Evolutionary conservation across 129 eudicot genomes (phyloP).

Genomic region (carrot (Daucus carota)): DH1_v3.0 NC_030381.2:41329501-41330000

Average conservation of each 20-base stretch:
- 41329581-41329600: slow-evolving; percentile 32
- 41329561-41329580: slow-evolving; percentile 11
- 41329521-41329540: slow-evolving; percentile 18
- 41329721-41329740: slow-evolving; percentile 46
- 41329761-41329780: slow-evolving; percentile 75
- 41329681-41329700: slow-evolving; percentile 49
- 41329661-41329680: slow-evolving; percentile 30
- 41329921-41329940: slow-evolving; percentile 89
- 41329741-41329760: slow-evolving; percentile 65
- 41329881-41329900: slow-evolving; percentile 73
- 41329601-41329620: slow-evolving; percentile 32
- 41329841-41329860: slow-evolving; percentile 76
- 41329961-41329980: slow-evolving; percentile 71
- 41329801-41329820: slow-evolving; percentile 58
- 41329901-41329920: slow-evolving; percentile 72
- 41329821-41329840: slow-evolving; percentile 68
- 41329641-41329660: slow-evolving; percentile 24
- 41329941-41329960: slow-evolving; percentile 65
- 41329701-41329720: slow-evolving; percentile 41
- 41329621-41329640: slow-evolving; percentile 34
- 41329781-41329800: slow-evolving; percentile 71
- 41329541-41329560: slow-evolving; percentile 18
- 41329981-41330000: slow-evolving; percentile 66
- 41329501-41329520: slow-evolving; percentile 24
- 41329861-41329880: slow-evolving; percentile 91